Evolutionary conservation across 495 filamentous ascomycete genomes (phyloP).

Genomic region (Poronia punctata): DNA sequence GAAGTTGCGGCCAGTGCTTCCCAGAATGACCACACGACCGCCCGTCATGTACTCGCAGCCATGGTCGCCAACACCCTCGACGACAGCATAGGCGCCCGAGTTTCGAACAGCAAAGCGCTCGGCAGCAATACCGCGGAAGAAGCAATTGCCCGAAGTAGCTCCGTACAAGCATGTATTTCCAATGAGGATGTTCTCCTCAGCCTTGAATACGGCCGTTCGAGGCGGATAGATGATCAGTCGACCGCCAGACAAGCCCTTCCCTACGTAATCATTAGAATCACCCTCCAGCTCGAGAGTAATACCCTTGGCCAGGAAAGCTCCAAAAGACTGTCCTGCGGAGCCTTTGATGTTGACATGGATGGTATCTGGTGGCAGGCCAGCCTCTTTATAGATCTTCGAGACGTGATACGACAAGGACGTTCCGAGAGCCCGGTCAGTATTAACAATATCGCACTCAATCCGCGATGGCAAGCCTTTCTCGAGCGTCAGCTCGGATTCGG

Average conservation of each 20-base stretch:
- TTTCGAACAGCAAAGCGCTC: constrained; percentile 98
- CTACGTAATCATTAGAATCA: constrained; percentile 97
- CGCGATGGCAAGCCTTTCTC: constrained; percentile 93
- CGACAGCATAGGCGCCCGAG: constrained; percentile 92
- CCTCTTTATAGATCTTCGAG: constrained; percentile 85
- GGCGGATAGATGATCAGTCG: constrained; percentile 96
- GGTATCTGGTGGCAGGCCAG: constrained; percentile 86
- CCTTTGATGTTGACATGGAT: constrained; percentile 97
- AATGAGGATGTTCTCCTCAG: constrained; percentile 94
- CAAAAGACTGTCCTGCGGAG: constrained; percentile 98
- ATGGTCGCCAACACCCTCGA: constrained; percentile 96
- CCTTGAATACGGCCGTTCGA: constrained; percentile 87
- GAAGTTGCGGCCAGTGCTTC: constrained; percentile 96
- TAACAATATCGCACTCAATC: constrained; percentile 97
- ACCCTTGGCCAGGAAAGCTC: constrained; percentile 90
- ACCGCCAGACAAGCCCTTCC: constrained; percentile 94
- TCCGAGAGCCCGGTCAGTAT: constrained; percentile 93
- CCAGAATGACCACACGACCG: constrained; percentile 83
- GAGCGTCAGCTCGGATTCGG: constrained; percentile 91
- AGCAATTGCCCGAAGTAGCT: constrained; percentile 86
- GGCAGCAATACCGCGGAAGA: constrained; percentile 96
- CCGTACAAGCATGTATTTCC: constrained; percentile 98
- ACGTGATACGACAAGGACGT: constrained; percentile 96
- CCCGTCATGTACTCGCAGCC: constrained; percentile 99
- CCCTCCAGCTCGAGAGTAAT: constrained; percentile 96